Base-by-base conservation (phyloP, 306 rosid species). In the Pachyrhizus erosus region DNA sequence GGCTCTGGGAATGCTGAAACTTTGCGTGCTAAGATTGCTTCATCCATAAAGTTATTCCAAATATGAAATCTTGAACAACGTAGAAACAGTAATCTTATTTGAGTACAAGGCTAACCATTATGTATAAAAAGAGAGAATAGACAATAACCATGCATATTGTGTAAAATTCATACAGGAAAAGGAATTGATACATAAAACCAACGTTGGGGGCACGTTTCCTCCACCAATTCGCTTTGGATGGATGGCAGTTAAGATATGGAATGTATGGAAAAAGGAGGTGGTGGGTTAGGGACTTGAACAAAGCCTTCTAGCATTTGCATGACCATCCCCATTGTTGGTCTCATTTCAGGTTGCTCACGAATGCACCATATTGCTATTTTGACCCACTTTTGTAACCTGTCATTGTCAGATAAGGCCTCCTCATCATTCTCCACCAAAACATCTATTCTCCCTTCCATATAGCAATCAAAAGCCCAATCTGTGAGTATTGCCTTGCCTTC, bases 381-480 rank as follows among this genome's bases (percentile, higher is more conserved):
- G 7, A 85, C 76, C 89, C 87, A 88, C 10, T 39, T 80, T 5
- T 72, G 75, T 5, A 58, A 7, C 82, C 82, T 83, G 1, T 3
- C 79, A 13, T 0, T n/a, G 65, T 88, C 89, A 48, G 20, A 73
- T 34, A 85, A 49, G 1, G 86, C 91, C 33, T 85, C 91, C 21
- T n/a, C 8, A 20, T 88, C 91, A 0, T 77, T 55, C 68, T 80
- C 89, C 66, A 72, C 85, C 11, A 88, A 3, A 60, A 21, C 34
- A 14, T 88, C 84, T 34, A 73, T 24, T 26, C 80, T 85, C 24
- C 84, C 14, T 74, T 83, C 80, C 15, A 73, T 5, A 43, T 58
- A 85, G 24, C 91, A 88, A 76, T 88, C 85, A 80, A 60, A 76
- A 23, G 77, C 89, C 91, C 91, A 88, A 72, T 88, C 86, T 49